phyloP scores from a whole-genome alignment of 352 stramenopile genomes.

The Pythium scleroteichum region DNA sequence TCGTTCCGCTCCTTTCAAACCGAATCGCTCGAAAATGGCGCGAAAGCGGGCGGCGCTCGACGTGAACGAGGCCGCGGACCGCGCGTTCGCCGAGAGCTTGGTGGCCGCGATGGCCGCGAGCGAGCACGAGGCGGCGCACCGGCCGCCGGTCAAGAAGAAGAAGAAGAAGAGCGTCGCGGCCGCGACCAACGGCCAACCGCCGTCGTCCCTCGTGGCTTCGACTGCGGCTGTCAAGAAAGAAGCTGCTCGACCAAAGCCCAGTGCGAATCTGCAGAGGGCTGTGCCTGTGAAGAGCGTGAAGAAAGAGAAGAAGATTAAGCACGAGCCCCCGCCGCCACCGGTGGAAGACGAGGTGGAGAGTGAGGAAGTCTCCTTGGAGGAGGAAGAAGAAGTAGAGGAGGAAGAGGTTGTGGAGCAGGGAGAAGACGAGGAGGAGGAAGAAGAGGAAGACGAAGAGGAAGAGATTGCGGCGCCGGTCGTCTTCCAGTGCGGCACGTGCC shows the following conservation, averaged over 20 bases:
- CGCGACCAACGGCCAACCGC: background rate
- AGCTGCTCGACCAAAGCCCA: background rate
- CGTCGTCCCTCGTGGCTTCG: background rate
- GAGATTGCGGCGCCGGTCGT: constrained; percentile 68
- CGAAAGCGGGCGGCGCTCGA: constrained; percentile 41
- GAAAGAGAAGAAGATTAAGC: constrained; percentile 16
- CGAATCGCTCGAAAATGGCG: constrained; percentile 47
- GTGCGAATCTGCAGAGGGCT: background rate
- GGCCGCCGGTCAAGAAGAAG: constrained; percentile 25
- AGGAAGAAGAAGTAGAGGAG: constrained; percentile 24
- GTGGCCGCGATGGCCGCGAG: constrained; percentile 26
- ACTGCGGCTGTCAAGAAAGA: background rate
- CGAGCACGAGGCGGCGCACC: constrained; percentile 37
- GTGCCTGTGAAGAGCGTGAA: constrained; percentile 14
- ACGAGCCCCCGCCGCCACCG: constrained; percentile 7
- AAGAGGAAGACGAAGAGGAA: constrained; percentile 49
- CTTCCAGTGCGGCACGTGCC: constrained; percentile 83
- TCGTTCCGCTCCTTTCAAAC: no score
- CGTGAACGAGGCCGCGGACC: constrained; percentile 20
- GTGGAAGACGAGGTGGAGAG: constrained; percentile 18
- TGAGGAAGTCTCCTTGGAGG: constrained; percentile 37
- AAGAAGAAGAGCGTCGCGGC: background rate
- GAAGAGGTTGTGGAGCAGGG: constrained; percentile 16
- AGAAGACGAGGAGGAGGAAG: constrained; percentile 34
- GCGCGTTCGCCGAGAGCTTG: constrained; percentile 26